Percentiles rank a stretch among this genome's conserved stretches.
Conservation (phyloP, 306 rosid species). For the Alnus glutinosa region DNA sequence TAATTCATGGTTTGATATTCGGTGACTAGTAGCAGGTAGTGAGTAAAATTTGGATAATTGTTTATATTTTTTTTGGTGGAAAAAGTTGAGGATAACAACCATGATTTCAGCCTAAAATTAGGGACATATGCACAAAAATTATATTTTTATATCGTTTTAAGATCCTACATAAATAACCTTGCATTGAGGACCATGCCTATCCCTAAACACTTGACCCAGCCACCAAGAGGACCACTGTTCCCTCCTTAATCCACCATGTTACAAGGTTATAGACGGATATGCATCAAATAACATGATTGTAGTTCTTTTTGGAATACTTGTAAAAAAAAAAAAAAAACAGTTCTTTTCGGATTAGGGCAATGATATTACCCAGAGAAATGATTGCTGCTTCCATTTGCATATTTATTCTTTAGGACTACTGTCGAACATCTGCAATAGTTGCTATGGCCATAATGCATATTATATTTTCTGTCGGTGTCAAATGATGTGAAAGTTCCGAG, state of each 20-base stretch:
- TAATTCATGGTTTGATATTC: neutral
- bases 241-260: too few relatives aligned
- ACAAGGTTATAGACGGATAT: neutral
- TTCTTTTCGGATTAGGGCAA: neutral
- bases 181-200: neutral
- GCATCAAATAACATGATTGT: neutral
- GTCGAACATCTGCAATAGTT: too few relatives aligned
- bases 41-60: neutral
- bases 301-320: too few relatives aligned
- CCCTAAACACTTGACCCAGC: too few relatives aligned
- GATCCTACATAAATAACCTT: neutral
- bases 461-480: neutral
- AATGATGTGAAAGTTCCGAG: conserved; percentile 24
- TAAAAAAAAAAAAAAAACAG: too few relatives aligned
- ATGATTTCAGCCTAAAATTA: neutral
- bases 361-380: neutral
- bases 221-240: too few relatives aligned
- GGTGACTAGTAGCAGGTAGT: neutral
- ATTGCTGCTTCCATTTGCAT: neutral
- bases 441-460: neutral
- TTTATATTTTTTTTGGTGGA: neutral
- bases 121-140: neutral
- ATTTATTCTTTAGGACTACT: neutral
- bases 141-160: neutral
- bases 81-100: neutral